A percentile compares a stretch with the other conserved stretches of the same genome.
Evolutionary conservation across 2,329 filamentous ascomycete species (phyloP).

Genomic region (Chaetomiaceae sp.): DNA sequence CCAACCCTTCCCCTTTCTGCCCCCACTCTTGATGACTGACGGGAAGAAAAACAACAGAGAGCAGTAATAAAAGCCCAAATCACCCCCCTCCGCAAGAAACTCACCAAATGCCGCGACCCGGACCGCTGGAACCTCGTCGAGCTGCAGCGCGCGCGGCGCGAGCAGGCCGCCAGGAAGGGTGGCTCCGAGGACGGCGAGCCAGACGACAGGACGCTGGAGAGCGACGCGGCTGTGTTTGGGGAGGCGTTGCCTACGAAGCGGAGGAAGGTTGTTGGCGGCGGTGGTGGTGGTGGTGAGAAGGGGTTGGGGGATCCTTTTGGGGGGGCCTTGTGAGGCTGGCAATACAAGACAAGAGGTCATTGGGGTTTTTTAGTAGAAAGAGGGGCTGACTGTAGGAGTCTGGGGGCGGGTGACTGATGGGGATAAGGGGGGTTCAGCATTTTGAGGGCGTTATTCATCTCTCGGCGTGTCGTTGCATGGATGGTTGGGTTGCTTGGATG

Average conservation of each 20-base stretch:
- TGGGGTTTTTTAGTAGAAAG: too few relatives aligned
- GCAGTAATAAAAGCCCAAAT: slow-evolving; percentile 39
- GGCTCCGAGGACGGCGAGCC: slow-evolving; percentile 31
- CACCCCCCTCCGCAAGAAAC: slow-evolving; percentile 54
- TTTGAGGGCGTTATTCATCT: too few relatives aligned
- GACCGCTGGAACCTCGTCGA: slow-evolving; percentile 69
- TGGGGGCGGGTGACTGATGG: too few relatives aligned
- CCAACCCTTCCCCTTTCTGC: slow-evolving; percentile 1
- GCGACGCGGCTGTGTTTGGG: slow-evolving; percentile 47
- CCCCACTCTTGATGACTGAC: not conserved
- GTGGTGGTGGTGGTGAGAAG: slow-evolving; percentile 22
- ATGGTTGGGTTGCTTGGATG: too few relatives aligned
- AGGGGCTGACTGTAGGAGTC: too few relatives aligned
- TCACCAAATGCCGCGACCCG: slow-evolving; percentile 70
- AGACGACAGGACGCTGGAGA: slow-evolving; percentile 28
- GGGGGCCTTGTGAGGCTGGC: slow-evolving; percentile 4
- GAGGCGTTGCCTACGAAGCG: slow-evolving; percentile 38
- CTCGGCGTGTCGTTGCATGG: too few relatives aligned
- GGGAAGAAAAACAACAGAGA: slow-evolving; percentile 27
- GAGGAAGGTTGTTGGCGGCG: slow-evolving; percentile 35
- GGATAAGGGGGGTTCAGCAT: too few relatives aligned
- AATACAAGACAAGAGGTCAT: too few relatives aligned
- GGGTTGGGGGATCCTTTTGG: slow-evolving; percentile 45
- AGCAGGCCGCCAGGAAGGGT: slow-evolving; percentile 42
- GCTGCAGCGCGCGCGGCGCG: slow-evolving; percentile 60